Base-by-base conservation (phyloP, 768 basidiomycete species). In the Lactifluus pinguis region DNA sequence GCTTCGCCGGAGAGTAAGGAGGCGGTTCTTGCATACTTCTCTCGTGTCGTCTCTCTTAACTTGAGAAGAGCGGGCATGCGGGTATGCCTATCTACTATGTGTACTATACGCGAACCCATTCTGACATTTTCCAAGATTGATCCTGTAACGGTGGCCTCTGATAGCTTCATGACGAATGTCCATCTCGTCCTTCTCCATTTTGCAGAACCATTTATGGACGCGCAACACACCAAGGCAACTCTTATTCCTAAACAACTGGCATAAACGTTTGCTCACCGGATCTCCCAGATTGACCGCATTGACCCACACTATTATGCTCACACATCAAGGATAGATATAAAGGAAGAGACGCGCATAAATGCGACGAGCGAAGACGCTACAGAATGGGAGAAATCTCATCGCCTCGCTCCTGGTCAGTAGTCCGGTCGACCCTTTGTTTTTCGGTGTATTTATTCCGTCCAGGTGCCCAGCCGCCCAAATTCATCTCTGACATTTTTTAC, bases 401-500 rank as follows among this genome's bases (percentile, higher is more conserved):
- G 73, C 62, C 68, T 73, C 15, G 65, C 77, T 47, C 72, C 71
- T 53, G 81, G 85, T 84, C 62, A 10, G 68, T 60, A 30, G 45
- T 14, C 19, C 57, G 39, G 9, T 6, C 32, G 32, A 25, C 21
- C 6, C 56, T 39, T 53, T 8, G 25, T 25, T 10, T 13, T 47
- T 44, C 13, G 6, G 52, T n/a, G 19, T 49, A 47, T 49, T 67
- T 67, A 84, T 48, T 34, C 32, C 30, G 29, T 29, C 15, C 19
- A 64, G 65, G 62, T 30, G 84, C 80, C n/a, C 70, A 82, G 3
- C 70, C 85, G 6, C 85, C 89, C 2, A 97, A 97, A 70, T 99
- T 99, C 73, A 92, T 98, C 64, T 92, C 95, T 6, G 87, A 98
- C 48, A 83, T 97, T 19, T 98, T 98, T 76, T 98, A 90, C 76